Base-by-base conservation (phyloP, 2,329 filamentous ascomycete species). In the Fusarium abutilonis region DNA sequence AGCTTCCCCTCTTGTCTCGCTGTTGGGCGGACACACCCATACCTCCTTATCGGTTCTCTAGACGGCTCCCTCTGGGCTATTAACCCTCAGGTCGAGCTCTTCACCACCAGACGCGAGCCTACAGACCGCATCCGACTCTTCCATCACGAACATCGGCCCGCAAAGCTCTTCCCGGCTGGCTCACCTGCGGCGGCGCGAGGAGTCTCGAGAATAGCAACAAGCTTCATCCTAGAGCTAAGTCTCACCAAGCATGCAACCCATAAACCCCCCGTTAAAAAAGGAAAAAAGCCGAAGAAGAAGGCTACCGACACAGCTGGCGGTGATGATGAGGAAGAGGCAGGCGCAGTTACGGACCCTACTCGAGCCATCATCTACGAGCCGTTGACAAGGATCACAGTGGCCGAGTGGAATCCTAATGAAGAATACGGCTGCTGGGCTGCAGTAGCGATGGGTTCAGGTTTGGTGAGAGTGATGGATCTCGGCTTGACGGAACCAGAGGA, bases 351-450 rank as follows among this genome's bases (percentile, higher is more conserved):
- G 58, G 77, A 76, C 45, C 74, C 79, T 1, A 77, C 77, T 5
- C 76, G 81, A 34, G 78, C 79, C 5, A 76, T 83, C 5, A 79
- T 89, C 10, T 83, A 87, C 66, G 88, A 91, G 52, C 83, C 88
- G 43, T 77, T 82, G 60, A 88, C 86, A 9, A 82, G 87, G 42
- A 77, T 91, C 62, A 86, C 86, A 6, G 78, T 82, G 2, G 76
- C 89, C 21, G 81, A 82, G 36, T 91, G 89, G 89, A 91, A 91
- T 69, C 86, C 88, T 2, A 90, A 91, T 66, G 72, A 80, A 32
- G 77, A 80, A n/a, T 88, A 82, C 66, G 86, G 87, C 11, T 88
- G 83, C 64, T 90, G 89, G 88, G 86, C 86, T 3, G 87, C 87
- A 9, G 84, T 83, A 4, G 87, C 85, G 0, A 82, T 89, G 81